Percentiles rank a stretch among this genome's conserved stretches.
These are phyloP conservation scores for Fusarium scirpi DNA, from an alignment of 2,329 filamentous ascomycete genomes.

Conservation along the genomic window DNA sequence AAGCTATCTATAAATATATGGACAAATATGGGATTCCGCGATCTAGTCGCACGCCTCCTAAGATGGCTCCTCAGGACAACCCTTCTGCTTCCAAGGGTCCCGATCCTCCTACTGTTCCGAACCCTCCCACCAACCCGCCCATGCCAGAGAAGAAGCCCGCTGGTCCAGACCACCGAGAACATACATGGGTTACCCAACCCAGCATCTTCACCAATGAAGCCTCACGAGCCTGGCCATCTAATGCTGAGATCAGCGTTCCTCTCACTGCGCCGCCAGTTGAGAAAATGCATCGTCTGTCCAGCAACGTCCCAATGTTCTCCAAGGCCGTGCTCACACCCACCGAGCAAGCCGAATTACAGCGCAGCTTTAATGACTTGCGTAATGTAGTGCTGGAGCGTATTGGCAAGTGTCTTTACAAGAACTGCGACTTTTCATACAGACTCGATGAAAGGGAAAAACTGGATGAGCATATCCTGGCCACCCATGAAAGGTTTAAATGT, in stretches of 20 bases:
- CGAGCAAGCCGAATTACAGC: conserved; percentile 55
- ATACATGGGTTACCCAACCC: conserved; percentile 44
- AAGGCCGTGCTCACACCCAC: conserved; percentile 56
- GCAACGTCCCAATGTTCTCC: conserved; percentile 53
- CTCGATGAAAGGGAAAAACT: conserved; percentile 48
- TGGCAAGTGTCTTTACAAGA: conserved; percentile 54
- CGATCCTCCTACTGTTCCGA: not conserved
- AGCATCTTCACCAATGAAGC: conserved; percentile 33
- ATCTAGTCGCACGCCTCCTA: too few relatives aligned
- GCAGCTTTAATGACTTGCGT: not conserved
- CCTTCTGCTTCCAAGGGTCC: not conserved
- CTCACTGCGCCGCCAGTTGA: conserved; percentile 48
- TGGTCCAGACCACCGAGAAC: conserved; percentile 1
- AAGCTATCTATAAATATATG: not conserved
- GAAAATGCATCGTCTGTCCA: conserved; percentile 51
- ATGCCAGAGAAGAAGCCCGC: not conserved
- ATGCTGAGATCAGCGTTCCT: conserved; percentile 28
- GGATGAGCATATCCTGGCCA: conserved; percentile 52
- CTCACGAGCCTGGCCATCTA: conserved; percentile 18
- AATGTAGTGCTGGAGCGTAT: conserved; percentile 45
- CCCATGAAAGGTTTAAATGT: conserved; percentile 52
- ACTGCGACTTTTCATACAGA: conserved; percentile 53
- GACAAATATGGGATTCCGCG: not conserved
- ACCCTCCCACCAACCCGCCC: not conserved
- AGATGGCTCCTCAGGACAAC: not conserved